Evolutionary conservation across 1,139 yeast genomes (phyloP).

Genomic region (Kazachstania sp.): DNA sequence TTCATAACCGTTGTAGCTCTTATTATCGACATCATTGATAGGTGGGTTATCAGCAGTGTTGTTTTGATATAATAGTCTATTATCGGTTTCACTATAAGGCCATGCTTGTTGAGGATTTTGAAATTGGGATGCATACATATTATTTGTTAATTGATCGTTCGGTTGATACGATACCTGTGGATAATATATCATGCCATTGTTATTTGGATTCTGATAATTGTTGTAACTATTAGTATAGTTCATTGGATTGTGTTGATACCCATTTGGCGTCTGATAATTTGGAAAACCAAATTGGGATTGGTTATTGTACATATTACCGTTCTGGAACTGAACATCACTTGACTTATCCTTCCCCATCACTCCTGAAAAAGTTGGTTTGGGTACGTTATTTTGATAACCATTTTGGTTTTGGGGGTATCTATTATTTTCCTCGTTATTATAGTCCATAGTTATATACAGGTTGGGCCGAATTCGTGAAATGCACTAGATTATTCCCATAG

Average conservation of each 20-base stretch:
- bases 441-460: constrained; percentile 3
- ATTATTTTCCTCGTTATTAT: neutral
- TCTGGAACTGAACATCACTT: neutral
- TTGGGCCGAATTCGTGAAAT: too few species aligned
- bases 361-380: constrained; percentile 27
- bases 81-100: neutral
- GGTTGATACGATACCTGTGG: neutral
- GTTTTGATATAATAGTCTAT: neutral
- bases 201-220: neutral
- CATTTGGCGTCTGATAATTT: neutral
- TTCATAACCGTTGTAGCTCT: neutral
- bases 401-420: neutral
- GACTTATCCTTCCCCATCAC: constrained; percentile 6
- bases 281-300: neutral
- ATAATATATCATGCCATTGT: neutral
- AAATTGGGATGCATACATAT: neutral
- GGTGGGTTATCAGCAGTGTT: neutral
- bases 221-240: neutral
- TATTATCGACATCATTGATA: neutral
- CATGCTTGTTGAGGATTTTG: neutral
- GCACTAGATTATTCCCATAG: too few species aligned
- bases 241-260: neutral
- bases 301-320: neutral
- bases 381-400: constrained; percentile 8
- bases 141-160: neutral